Evolutionary conservation across 495 filamentous ascomycete genomes (phyloP).

Genomic region (Hyaloscypha hepaticicola): DNA sequence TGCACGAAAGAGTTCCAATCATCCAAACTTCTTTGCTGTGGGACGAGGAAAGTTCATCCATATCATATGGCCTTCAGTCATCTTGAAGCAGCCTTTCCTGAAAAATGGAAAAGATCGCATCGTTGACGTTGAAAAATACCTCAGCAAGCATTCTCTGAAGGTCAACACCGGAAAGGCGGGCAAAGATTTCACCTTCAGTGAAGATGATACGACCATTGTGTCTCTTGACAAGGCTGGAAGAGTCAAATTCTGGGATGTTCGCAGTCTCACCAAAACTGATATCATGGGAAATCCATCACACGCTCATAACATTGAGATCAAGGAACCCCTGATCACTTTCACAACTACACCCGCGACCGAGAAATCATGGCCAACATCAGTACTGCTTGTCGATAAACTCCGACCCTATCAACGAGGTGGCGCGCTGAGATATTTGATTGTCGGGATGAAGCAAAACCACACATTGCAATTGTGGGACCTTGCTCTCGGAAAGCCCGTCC

Average conservation of each 20-base stretch:
- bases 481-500: slow-evolving; percentile 87
- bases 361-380: slow-evolving; percentile 93
- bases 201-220: slow-evolving; percentile 90
- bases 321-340: slow-evolving; percentile 73
- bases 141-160: slow-evolving; percentile 80
- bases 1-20: slow-evolving; percentile 80
- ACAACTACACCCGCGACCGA: slow-evolving; percentile 74
- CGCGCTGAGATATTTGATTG: slow-evolving; percentile 88
- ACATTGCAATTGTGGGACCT: slow-evolving; percentile 99
- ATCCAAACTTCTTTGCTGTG: slow-evolving; percentile 90
- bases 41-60: slow-evolving; percentile 94
- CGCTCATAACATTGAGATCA: slow-evolving; percentile 60
- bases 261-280: slow-evolving; percentile 62
- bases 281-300: slow-evolving; percentile 36
- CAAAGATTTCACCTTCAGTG: slow-evolving; percentile 96
- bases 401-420: slow-evolving; percentile 83
- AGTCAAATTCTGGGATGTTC: slow-evolving; percentile 96
- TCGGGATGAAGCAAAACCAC: slow-evolving; percentile 99
- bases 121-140: slow-evolving; percentile 81
- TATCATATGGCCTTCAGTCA: slow-evolving; percentile 79
- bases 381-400: slow-evolving; percentile 93
- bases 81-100: slow-evolving; percentile 66
- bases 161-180: slow-evolving; percentile 97
- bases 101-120: slow-evolving; percentile 68
- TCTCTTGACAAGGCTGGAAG: slow-evolving; percentile 95